Percentiles rank a stretch among this genome's conserved stretches.
Conservation (phyloP, 345 rosid species). For the Citrus mangshanensis region DNA sequence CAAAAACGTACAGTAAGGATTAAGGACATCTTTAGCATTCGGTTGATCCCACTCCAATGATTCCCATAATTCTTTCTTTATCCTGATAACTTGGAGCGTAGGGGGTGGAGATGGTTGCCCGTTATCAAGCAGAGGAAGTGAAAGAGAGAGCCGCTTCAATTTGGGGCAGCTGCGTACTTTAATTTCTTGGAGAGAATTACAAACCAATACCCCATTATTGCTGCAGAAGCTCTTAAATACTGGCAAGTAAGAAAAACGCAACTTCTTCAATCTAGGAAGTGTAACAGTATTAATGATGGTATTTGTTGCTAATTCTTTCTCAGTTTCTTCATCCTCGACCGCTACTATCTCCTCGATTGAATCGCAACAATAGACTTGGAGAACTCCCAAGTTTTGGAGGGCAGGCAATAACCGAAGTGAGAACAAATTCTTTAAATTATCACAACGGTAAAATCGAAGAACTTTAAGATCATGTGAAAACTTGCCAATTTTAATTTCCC, state of each 20-base stretch:
- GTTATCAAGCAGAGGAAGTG: background rate
- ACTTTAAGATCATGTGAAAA: no score
- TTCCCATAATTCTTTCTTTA: background rate
- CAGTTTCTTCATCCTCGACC: background rate
- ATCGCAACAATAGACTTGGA: fast-evolving
- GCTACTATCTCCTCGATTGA: background rate
- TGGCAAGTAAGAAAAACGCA: fast-evolving
- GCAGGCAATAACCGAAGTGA: no score
- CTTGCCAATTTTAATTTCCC: no score
- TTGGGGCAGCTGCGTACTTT: fast-evolving
- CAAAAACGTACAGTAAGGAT: background rate
- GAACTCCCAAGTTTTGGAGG: no score
- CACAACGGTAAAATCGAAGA: fast-evolving
- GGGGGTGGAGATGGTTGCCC: background rate
- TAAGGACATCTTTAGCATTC: background rate
- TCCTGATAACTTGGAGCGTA: background rate
- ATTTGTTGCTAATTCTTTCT: background rate
- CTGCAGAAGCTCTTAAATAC: background rate
- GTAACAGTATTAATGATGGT: no score
- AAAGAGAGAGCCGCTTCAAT: background rate
- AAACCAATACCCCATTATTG: background rate
- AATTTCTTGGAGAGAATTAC: background rate
- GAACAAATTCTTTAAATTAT: background rate
- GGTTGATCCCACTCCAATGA: background rate
- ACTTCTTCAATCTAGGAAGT: background rate